These are phyloP conservation scores for Syncephalastrum sp. DNA, from an alignment of 371 early-diverging fungal genomes.

Conservation along the genomic window DNA sequence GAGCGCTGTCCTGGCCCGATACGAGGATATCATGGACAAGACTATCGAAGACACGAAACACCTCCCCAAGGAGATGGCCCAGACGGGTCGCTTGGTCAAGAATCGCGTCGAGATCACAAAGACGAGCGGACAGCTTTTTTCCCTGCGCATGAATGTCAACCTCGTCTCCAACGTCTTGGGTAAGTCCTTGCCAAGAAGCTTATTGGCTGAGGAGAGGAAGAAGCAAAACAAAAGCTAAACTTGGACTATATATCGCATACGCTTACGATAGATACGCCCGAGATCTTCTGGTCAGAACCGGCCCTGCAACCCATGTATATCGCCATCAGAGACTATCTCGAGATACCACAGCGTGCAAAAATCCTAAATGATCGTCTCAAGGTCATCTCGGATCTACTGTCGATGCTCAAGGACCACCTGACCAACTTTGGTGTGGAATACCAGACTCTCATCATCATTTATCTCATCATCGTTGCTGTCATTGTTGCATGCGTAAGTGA, in stretches of 20 bases:
- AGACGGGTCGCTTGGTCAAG: conserved; percentile 48
- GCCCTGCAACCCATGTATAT: conserved; percentile 53
- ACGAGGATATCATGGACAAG: conserved; percentile 67
- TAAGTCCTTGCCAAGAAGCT: conserved; percentile 7
- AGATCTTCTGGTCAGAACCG: conserved; percentile 58
- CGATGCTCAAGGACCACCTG: conserved; percentile 80
- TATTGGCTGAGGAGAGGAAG: neutral
- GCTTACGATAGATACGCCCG: conserved; percentile 43
- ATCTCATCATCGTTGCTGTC: conserved; percentile 58
- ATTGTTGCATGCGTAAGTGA: conserved; percentile 64
- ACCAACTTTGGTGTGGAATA: conserved; percentile 62
- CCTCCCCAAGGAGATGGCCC: conserved; percentile 51
- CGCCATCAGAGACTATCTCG: conserved; percentile 63
- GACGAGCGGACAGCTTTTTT: conserved; percentile 76
- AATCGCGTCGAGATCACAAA: conserved; percentile 72
- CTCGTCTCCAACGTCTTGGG: conserved; percentile 55
- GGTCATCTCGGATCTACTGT: conserved; percentile 80
- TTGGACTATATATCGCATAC: no score
- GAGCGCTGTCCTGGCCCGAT: conserved; percentile 68
- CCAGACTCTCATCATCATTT: conserved; percentile 67
- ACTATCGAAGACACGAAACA: conserved; percentile 64
- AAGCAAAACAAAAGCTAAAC: neutral
- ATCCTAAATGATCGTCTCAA: conserved; percentile 78
- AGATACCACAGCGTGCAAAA: conserved; percentile 82
- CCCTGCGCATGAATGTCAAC: conserved; percentile 57